Evolutionary conservation across 345 rosid species (phyloP), one percentile per base, ranked within the genome.

Genomic region (Gossypium bickii): DNA sequence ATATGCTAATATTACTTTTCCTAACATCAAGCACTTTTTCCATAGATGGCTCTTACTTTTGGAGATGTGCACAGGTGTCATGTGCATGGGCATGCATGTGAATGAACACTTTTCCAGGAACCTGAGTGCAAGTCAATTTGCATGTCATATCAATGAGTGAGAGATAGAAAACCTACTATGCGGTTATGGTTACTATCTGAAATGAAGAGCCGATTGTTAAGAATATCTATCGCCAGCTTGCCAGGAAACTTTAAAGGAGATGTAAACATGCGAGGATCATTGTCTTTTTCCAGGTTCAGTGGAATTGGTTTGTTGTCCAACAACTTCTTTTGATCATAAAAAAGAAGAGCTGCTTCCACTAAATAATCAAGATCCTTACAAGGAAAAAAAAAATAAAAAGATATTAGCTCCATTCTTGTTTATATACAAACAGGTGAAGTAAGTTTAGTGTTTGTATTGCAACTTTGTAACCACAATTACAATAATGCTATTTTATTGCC

Each of bases 111-210:
- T 48, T 25, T 12, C 6, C 22, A 68, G 15, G 58, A 68, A 49
- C 59, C 12, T 25, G 72, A 49, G 55, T 67, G 55, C 56, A 67
- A 22, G 38, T 22, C 29, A 22, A 12, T 16, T 67, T 22, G 34
- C 41, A 2, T 64, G 69, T 64, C 51, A 64, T 67, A 24, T 9
- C 41, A 29, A 17, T 66, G 20, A 53, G 75, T 64, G 76, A 75
- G 58, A 81, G 66, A 79, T 55, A 72, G 82, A 75, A 73, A 83
- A 56, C 81, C 18, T 89, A 92, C 98, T 61, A 92, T 89, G 77
- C 97, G 93, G 84, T 94, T 92, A 77, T 94, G 98, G 84, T 94
- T 92, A 81, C 98, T 90, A 80, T 94, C 98, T 57, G 97, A 92
- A 80, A 94, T 90, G 85, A 94, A 94, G 44, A 94, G 89, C 53